A percentile compares a stretch with the other conserved stretches of the same genome.
phyloP scores from a whole-genome alignment of 1,139 yeast genomes.

The Hemisphaericaspora xylofermentans region DNA sequence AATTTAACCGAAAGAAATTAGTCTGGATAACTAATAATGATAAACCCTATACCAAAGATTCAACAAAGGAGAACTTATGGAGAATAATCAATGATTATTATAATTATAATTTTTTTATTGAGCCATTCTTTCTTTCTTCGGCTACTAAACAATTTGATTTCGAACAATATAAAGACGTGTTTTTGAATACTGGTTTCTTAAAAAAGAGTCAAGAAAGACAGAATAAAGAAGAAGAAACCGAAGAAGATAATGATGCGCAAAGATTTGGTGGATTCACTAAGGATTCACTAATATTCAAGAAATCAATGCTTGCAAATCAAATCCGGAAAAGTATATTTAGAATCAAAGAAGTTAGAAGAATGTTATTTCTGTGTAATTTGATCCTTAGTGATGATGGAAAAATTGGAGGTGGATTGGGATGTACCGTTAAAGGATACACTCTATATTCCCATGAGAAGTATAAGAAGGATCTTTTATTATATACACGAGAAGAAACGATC shows the following conservation, averaged over 20 bases:
- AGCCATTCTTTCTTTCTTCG: constrained; percentile 58
- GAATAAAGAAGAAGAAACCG: constrained; percentile 7
- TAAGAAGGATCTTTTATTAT: constrained; percentile 38
- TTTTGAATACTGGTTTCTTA: constrained; percentile 43
- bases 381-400: constrained; percentile 39
- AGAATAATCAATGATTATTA: constrained; percentile 61
- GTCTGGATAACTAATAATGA: constrained; percentile 47
- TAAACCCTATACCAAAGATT: constrained; percentile 29
- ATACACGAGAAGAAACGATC: constrained; percentile 40
- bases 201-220: constrained; percentile 12
- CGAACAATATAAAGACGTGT: constrained; percentile 54
- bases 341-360: constrained; percentile 60
- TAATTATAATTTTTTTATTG: constrained; percentile 49
- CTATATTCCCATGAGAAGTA: constrained; percentile 57
- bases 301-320: constrained; percentile 13
- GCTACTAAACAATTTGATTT: constrained; percentile 44
- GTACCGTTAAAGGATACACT: constrained; percentile 73
- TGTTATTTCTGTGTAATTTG: constrained; percentile 60
- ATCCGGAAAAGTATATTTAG: constrained; percentile 46
- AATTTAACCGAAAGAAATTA: constrained; percentile 37
- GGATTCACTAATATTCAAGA: constrained; percentile 11
- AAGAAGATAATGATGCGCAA: constrained; percentile 10
- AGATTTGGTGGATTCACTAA: constrained; percentile 15
- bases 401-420: constrained; percentile 45
- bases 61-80: constrained; percentile 44